A percentile compares a stretch with the other conserved stretches of the same genome.
phyloP scores from a whole-genome alignment of 495 filamentous ascomycete genomes.

The Penicillium cinerascens region DNA sequence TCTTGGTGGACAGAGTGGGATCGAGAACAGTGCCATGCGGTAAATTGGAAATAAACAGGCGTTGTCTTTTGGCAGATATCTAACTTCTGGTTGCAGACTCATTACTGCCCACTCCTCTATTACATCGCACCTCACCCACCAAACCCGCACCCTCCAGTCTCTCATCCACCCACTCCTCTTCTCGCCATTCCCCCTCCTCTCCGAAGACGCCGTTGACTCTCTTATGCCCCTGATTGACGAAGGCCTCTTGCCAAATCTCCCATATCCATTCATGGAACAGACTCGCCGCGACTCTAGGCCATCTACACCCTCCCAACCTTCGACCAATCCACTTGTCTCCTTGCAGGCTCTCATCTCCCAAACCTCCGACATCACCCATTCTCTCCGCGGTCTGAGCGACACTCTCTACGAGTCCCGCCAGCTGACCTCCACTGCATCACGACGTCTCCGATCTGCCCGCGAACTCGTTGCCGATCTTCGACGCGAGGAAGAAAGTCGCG shows the following conservation, averaged over 20 bases:
- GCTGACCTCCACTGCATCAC: constrained; percentile 70
- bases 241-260: constrained; percentile 44
- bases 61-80: background rate
- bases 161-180: constrained; percentile 67
- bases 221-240: constrained; percentile 64
- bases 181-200: constrained; percentile 49
- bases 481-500: constrained; percentile 73
- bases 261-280: constrained; percentile 50
- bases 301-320: constrained; percentile 30
- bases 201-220: constrained; percentile 63
- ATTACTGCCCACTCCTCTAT: constrained; percentile 86
- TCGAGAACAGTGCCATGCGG: constrained; percentile 79
- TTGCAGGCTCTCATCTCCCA: constrained; percentile 52
- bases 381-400: constrained; percentile 83
- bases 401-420: constrained; percentile 93
- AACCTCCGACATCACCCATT: constrained; percentile 73
- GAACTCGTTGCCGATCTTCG: constrained; percentile 81
- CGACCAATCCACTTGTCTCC: constrained; percentile 46
- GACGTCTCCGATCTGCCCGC: constrained; percentile 68
- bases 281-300: constrained; percentile 46
- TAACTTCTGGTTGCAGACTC: constrained; percentile 50
- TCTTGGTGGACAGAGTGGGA: constrained; percentile 72
- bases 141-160: constrained; percentile 76
- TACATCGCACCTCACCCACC: constrained; percentile 77
- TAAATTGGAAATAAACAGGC: constrained; percentile 28